A percentile compares a stretch with the other conserved stretches of the same genome.
These are phyloP conservation scores for Globisporangium polare DNA, from an alignment of 352 stramenopile species.

Conservation along the genomic window DNA sequence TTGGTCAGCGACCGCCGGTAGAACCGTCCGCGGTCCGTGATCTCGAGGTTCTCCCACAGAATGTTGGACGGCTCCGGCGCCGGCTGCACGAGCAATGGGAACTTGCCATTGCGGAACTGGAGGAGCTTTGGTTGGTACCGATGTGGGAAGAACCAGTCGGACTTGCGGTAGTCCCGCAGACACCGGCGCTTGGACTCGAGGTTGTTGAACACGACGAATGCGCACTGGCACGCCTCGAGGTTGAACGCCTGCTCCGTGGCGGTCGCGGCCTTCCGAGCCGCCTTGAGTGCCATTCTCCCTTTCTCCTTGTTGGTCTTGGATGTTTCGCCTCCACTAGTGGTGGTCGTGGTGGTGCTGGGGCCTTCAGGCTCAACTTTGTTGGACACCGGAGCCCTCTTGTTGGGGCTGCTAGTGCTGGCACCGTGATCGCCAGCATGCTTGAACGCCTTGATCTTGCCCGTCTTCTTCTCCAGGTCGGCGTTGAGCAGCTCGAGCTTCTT, in stretches of 20 bases:
- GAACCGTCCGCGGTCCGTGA: slow-evolving; percentile 52
- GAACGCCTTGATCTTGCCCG: slow-evolving; percentile 59
- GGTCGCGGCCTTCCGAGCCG: slow-evolving; percentile 21
- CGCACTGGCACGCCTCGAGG: slow-evolving; percentile 62
- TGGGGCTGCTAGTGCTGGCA: neutral
- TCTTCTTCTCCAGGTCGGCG: slow-evolving; percentile 44
- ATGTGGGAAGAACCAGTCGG: slow-evolving; percentile 31
- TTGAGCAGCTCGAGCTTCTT: slow-evolving; percentile 31
- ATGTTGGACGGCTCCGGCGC: slow-evolving; percentile 85
- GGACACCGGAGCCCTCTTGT: slow-evolving; percentile 6
- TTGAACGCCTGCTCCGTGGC: slow-evolving; percentile 43
- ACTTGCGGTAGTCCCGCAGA: slow-evolving; percentile 72
- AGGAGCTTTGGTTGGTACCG: slow-evolving; percentile 52
- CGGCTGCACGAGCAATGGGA: slow-evolving; percentile 38
- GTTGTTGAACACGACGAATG: slow-evolving; percentile 88
- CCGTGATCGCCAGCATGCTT: slow-evolving; percentile 23
- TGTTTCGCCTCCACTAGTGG: too few relatives aligned
- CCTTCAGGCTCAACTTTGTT: neutral
- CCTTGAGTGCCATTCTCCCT: slow-evolving; percentile 8
- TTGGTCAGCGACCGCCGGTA: slow-evolving; percentile 66
- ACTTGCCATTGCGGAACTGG: slow-evolving; percentile 53
- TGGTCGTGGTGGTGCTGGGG: neutral
- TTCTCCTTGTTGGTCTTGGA: slow-evolving; percentile 2
- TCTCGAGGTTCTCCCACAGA: slow-evolving; percentile 84
- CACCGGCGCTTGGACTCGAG: slow-evolving; percentile 72